Evolutionary conservation across 495 filamentous ascomycete genomes (phyloP).

Genomic region (Polyplosphaeria fusca): DNA sequence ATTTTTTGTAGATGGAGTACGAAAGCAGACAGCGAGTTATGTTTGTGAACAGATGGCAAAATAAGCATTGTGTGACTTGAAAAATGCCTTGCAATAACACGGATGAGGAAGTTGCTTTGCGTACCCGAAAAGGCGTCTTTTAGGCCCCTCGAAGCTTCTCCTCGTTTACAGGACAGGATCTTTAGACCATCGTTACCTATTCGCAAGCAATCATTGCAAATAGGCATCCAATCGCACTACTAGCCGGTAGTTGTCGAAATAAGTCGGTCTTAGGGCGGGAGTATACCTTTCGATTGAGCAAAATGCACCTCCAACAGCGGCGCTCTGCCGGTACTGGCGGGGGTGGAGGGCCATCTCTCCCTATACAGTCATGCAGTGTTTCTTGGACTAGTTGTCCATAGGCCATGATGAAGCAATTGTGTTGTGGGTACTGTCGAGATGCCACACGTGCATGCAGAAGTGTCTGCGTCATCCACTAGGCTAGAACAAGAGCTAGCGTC

Average conservation of each 20-base stretch:
- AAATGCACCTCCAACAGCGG: neutral
- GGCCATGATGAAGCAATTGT: neutral
- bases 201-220: neutral
- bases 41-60: too few species aligned
- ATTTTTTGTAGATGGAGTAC: too few species aligned
- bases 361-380: too few species aligned
- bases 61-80: too few species aligned
- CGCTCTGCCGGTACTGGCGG: neutral
- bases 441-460: neutral
- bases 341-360: neutral
- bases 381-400: neutral
- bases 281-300: neutral
- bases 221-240: neutral
- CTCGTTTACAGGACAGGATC: neutral
- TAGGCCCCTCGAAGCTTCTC: neutral
- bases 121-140: neutral
- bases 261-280: neutral
- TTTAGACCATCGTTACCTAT: neutral
- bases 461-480: neutral
- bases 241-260: neutral
- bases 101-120: too few species aligned
- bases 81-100: too few species aligned
- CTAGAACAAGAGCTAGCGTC: neutral
- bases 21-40: too few species aligned
- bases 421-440: neutral